Evolutionary conservation across 2,329 filamentous ascomycete species (phyloP).

Genomic region (Akanthomyces lecanii): DNA sequence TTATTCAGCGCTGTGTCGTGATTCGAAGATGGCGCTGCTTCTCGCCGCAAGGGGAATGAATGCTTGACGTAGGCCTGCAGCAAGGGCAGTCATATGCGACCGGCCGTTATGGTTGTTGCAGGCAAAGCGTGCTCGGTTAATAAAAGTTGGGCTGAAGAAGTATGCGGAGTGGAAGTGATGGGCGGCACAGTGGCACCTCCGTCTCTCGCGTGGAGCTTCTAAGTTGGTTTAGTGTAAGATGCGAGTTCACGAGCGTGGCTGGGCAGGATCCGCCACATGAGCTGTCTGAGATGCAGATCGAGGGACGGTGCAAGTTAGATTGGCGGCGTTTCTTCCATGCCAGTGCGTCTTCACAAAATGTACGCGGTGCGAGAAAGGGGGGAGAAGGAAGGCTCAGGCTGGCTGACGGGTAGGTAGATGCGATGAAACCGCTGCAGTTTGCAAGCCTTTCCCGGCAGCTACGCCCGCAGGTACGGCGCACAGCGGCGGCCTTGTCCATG

Average conservation of each 20-base stretch:
- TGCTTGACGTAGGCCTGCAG: conserved; percentile 10
- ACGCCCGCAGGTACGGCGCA: neutral
- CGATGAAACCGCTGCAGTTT: neutral
- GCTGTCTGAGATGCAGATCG: conserved; percentile 12
- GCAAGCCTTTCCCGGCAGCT: neutral
- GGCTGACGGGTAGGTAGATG: neutral
- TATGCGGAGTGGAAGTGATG: conserved; percentile 1
- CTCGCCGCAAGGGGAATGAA: neutral
- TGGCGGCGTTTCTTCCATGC: neutral
- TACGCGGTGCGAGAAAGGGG: neutral
- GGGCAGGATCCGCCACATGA: conserved; percentile 7
- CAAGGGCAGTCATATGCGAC: conserved; percentile 9
- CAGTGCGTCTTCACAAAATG: too few species aligned
- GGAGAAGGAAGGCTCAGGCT: neutral
- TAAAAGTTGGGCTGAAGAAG: neutral
- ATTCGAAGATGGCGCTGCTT: conserved; percentile 8
- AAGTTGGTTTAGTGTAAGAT: neutral
- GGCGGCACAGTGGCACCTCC: neutral
- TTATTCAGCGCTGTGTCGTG: conserved; percentile 24
- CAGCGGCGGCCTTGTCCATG: neutral
- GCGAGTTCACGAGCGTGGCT: neutral
- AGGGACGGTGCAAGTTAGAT: neutral
- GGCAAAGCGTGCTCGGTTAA: neutral
- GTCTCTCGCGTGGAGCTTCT: conserved; percentile 14
- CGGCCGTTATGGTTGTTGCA: neutral